Base-by-base conservation (phyloP, 1,284 basidiomycete genomes). In the Apiotrichum montevideense region DNA sequence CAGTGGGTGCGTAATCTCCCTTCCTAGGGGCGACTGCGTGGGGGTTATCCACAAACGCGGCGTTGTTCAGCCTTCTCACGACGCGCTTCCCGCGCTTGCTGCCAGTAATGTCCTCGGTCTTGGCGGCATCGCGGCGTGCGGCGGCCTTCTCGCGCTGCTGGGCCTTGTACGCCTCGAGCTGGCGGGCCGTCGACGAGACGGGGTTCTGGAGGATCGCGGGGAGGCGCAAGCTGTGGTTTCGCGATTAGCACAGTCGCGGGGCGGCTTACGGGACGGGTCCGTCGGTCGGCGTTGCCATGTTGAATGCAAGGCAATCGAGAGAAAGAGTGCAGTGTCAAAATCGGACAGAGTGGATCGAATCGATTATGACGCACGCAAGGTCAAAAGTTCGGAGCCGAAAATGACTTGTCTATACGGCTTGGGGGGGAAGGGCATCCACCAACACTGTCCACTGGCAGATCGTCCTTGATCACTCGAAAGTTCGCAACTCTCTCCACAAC, bases 141-240 rank as follows among this genome's bases (percentile, higher is more conserved):
- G 57, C 56, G 0, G 65, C 63, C 51, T 67, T 69, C 45, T 77
- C 71, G 4, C 70, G 56, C 61, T 77, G 75, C 59, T 77, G 75
- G 7, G 68, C 66, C 51, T 71, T 71, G 63, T 72, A 66, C 0
- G 74, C 69, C 41, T 71, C 67, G 13, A 75, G 66, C 43, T 74
- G 69, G 11, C 68, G 59, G 29, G 58, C 58, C 2, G 71, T 52
- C 14, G 56, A 54, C 47, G 66, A 69, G 8, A 43, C 59, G 2
- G 73, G 70, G 57, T 77, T 75, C 58, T 73, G 71, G 6, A 77
- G 63, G 59, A 77, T 77, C 11, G 74, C 70, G 7, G 75, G 75
- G 15, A 77, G 58, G 52, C 59, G 69, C 3, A 76, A 63, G 14
- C 74, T 76, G 46, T 32, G 14, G 43, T 21, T 21, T 21, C 21